Conservation (phyloP, 331 rosid species). For the Pyrus hybrid region DNA sequence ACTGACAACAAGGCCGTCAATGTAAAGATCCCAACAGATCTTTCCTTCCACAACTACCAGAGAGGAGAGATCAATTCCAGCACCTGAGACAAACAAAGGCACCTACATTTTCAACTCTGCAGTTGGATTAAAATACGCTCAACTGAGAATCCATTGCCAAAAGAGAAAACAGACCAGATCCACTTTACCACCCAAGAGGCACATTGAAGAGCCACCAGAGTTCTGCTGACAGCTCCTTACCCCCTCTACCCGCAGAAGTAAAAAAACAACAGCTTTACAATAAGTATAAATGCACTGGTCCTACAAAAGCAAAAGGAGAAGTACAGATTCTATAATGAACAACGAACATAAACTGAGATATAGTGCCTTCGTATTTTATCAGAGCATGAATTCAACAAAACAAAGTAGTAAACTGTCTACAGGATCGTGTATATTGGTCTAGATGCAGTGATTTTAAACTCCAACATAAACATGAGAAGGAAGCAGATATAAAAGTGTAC, state of each 20-base stretch:
- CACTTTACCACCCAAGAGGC: conserved; percentile 86
- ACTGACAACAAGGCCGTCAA: conserved; percentile 76
- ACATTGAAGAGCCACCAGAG: conserved; percentile 53
- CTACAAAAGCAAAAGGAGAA: not conserved
- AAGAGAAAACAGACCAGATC: conserved; percentile 47
- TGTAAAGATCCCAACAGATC: conserved; percentile 87
- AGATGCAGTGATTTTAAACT: no score
- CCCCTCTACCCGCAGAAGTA: conserved; percentile 67
- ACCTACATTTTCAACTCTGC: not conserved
- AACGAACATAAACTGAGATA: not conserved
- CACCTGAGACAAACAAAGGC: conserved; percentile 35
- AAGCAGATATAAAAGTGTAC: conserved; percentile 20
- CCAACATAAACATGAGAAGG: not conserved
- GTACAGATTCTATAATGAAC: not conserved
- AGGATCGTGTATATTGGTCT: no score
- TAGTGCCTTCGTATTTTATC: not conserved
- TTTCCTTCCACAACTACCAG: conserved; percentile 66
- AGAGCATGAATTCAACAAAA: not conserved
- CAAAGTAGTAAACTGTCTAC: not conserved
- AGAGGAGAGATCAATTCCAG: conserved; percentile 74
- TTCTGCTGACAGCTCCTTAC: conserved; percentile 83
- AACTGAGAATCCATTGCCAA: not conserved
- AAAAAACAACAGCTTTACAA: not conserved
- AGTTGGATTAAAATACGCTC: not conserved
- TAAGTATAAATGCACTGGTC: not conserved